phyloP scores from a whole-genome alignment of 345 rosid genomes.

The Sapria himalayana region DNA sequence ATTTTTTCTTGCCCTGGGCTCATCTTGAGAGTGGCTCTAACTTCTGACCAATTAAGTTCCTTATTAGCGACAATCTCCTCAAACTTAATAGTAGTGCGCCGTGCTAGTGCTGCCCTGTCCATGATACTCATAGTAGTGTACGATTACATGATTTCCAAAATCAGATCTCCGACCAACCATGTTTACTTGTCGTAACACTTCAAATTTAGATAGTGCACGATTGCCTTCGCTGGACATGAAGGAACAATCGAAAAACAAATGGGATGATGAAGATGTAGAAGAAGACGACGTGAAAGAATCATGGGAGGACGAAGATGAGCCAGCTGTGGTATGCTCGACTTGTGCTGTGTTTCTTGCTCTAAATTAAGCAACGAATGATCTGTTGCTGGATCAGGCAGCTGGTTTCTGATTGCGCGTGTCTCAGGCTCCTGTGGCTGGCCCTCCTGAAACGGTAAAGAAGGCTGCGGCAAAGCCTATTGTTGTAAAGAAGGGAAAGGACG shows the following conservation, averaged over 20 bases:
- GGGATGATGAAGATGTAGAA: constrained; percentile 95
- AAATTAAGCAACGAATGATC: no score
- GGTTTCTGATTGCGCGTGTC: no score
- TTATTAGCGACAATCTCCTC: background rate
- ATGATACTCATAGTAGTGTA: no score
- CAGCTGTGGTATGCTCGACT: constrained; percentile 32
- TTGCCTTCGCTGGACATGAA: constrained; percentile 33
- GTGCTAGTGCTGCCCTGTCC: no score
- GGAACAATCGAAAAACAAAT: constrained; percentile 29
- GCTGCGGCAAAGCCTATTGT: constrained; percentile 21
- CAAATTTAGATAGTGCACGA: constrained; percentile 37
- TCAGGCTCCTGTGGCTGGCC: constrained; percentile 23
- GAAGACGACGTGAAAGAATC: constrained; percentile 81
- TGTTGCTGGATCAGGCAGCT: constrained; percentile 9
- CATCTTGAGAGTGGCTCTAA: no score
- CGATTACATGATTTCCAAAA: no score
- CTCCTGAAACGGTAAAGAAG: constrained; percentile 27
- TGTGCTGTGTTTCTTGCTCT: background rate
- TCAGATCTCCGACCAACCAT: no score
- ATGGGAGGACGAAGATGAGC: constrained; percentile 96
- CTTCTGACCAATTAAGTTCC: no score
- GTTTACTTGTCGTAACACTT: no score
- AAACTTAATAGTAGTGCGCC: no score
- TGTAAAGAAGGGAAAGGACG: constrained; percentile 38
- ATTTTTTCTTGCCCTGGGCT: no score